Base-by-base conservation (phyloP, 257 asterid genomes). In the Solanum pinnatisectum region DNA sequence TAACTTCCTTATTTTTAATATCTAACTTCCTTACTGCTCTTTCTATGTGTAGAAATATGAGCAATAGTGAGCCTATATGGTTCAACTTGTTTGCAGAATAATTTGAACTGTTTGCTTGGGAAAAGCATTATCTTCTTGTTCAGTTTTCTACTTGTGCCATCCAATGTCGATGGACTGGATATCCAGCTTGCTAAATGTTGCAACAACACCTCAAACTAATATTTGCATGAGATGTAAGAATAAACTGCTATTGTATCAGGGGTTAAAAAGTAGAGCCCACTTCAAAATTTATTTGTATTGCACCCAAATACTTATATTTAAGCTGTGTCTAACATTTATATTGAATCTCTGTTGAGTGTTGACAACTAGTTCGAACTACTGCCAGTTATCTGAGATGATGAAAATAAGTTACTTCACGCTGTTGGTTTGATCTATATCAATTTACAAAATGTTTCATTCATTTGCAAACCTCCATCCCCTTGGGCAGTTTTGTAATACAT, bases 1-100 rank as follows among this genome's bases (percentile, higher is more conserved):
- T 97, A 96, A 91, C 20, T 81, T 18, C 35, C 70, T 30, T 18
- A 35, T 52, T 82, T 82, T 18, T 82, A 30, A 46, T 30, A 18
- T 30, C 18, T 15, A 10, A 81, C 27, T 8, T 46, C 85, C 40
- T 46, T 81, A 16, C 42, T 49, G 85, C 70, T 81, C 27, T 46
- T 44, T 81, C 16, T 81, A 15, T 46, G 65, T 25, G 84, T 8
- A 79, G 16, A 44, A 42, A 78, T 46, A 81, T 27, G 68, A 30
- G 13, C 68, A 44, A 81, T 81, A 39, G 13, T 30, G 68, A 46
- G 30, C 42, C 85, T 2, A 81, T 46, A 30, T 9, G 70, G 56
- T 79, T 89, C 88, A 84, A 79, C n/a, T 83, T 65, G 46, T 27
- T 90, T 86, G 83, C 56, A 79, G 71, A 56, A 59, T 83, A 32